Evolutionary conservation across 257 asterid genomes (phyloP), one percentile per base, ranked within the genome.

Genomic region (Thymus mandschuricus): DNA sequence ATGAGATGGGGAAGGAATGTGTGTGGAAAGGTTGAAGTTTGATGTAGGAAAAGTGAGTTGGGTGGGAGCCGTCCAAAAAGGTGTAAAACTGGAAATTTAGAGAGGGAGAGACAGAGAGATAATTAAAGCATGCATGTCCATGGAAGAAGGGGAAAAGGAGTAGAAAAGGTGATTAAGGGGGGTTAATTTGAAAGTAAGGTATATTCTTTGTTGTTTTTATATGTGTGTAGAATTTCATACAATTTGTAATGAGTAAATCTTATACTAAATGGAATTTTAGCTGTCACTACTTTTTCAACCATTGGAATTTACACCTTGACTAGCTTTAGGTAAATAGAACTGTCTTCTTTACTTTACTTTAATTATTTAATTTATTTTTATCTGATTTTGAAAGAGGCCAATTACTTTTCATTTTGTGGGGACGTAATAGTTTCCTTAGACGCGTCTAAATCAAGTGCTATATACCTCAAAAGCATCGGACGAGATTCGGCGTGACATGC

Each of bases 61-160:
- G 56, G 27, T 40, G 51, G 56, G 27, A 77, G 89, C 95, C 91
- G 96, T 76, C 97, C 92, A 90, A 79, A 90, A 90, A 88, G 90
- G 64, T 54, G 28, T 27, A 44, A 62, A 76, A 81, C 21, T 21
- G 21, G 21, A 21, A 21, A 21, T 21, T 21, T 21, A 10, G 43
- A 6, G 61, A n/a, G 64, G 44, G 63, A 41, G 28, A 49, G 59
- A 60, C 60, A 40, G 35, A 13, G 21, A 21, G 21, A 21, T 21
- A 21, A 3, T 74, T 76, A 58, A 31, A 62, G 70, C n/a, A 62
- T 51, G 64, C 12, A 38, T 38, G 41, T 49, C 11, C 59, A 54
- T 56, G 70, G 41, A 73, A 64, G 29, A 60, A 28, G 49, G 85
- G 52, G 3, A 49, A 75, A 70, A 52, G 56, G 38, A 21, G 38